These are phyloP conservation scores for Lentinula aciculospora DNA, from an alignment of 768 basidiomycete genomes.

Conservation along the genomic window DNA sequence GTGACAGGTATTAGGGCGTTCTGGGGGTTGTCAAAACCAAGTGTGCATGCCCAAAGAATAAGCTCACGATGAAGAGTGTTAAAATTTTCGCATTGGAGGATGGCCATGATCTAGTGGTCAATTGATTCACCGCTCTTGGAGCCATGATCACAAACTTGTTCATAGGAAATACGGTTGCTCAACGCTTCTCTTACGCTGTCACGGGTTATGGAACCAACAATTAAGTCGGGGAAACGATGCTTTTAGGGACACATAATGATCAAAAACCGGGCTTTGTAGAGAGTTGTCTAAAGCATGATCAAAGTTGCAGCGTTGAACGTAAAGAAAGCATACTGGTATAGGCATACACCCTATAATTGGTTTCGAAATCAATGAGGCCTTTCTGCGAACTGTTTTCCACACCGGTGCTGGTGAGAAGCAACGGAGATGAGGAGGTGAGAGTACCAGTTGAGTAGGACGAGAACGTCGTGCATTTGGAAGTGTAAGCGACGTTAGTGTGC, in stretches of 20 bases:
- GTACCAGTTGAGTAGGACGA: conserved; percentile 90
- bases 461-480: conserved; percentile 74
- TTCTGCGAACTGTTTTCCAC: conserved; percentile 57
- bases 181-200: conserved; percentile 95
- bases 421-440: conserved; percentile 84
- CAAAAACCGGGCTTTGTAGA: conserved; percentile 91
- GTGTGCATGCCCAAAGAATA: neutral
- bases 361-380: conserved; percentile 95
- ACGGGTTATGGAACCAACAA: conserved; percentile 92
- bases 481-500: conserved; percentile 18
- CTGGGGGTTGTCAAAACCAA: conserved; percentile 30
- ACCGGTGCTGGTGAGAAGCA: conserved; percentile 60
- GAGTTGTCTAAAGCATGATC: conserved; percentile 68
- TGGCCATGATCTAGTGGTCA: conserved; percentile 83
- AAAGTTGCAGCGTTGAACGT: conserved; percentile 15
- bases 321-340: conserved; percentile 70
- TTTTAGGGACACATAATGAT: conserved; percentile 89
- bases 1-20: conserved; percentile 94
- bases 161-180: conserved; percentile 91
- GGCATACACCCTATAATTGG: conserved; percentile 96
- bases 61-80: conserved; percentile 26
- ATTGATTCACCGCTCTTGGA: conserved; percentile 13
- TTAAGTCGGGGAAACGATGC: conserved; percentile 93
- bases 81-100: conserved; percentile 96
- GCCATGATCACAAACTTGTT: conserved; percentile 60